Conservation (phyloP, 345 rosid species). For the Angophora floribunda region DNA sequence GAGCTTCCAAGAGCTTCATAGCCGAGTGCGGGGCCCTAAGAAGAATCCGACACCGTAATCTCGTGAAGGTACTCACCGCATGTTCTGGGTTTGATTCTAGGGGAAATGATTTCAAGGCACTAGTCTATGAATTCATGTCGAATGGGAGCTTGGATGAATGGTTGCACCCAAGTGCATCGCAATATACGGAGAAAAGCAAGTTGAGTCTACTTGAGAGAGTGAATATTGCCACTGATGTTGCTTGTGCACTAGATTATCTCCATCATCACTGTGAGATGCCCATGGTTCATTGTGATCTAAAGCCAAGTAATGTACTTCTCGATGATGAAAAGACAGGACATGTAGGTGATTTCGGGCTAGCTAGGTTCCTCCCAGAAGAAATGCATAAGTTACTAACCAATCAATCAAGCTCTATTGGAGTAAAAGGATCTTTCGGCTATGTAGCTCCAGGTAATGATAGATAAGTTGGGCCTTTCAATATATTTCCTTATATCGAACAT, state of each 20-base stretch:
- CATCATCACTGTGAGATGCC: not conserved
- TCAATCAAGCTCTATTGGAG: not conserved
- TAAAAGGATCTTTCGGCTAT: not conserved
- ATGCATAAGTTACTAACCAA: too few relatives aligned
- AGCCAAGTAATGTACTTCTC: not conserved
- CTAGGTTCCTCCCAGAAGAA: not conserved
- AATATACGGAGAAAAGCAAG: not conserved
- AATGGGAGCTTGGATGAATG: not conserved
- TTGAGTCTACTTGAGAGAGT: not conserved
- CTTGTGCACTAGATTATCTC: not conserved
- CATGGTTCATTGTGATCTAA: not conserved
- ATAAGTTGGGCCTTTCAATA: not conserved
- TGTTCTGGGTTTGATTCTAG: not conserved
- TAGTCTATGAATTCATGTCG: not conserved
- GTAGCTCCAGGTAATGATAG: not conserved
- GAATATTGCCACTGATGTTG: not conserved
- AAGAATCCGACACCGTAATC: not conserved
- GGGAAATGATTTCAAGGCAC: not conserved
- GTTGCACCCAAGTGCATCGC: not conserved
- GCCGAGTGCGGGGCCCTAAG: not conserved
- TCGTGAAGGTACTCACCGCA: not conserved
- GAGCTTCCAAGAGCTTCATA: not conserved
- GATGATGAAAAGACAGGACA: not conserved
- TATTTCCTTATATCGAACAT: too few relatives aligned
- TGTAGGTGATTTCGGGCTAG: not conserved